Base-by-base conservation (phyloP, 2,329 filamentous ascomycete genomes). In the Penicillium crustosum region DNA sequence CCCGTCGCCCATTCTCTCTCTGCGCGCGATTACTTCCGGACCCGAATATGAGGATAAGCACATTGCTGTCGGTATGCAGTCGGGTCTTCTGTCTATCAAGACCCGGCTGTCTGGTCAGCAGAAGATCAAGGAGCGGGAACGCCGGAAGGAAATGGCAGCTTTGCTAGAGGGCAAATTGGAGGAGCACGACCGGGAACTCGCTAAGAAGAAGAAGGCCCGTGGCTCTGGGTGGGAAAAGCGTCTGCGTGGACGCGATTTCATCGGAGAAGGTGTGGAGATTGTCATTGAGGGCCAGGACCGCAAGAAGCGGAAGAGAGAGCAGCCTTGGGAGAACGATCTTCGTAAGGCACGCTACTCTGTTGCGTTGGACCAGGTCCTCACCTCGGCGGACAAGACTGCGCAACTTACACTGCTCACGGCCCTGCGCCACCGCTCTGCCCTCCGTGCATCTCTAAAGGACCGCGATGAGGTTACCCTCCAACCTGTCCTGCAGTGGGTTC, bases 31-130 rank as follows among this genome's bases (percentile, higher is more conserved):
- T 62, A 81, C 83, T 13, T 82, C 86, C 9, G 87, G 87, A n/a
- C 73, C 81, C 13, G 83, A 84, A 53, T 83, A 84, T 50, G 89
- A 93, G 68, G 94, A 99, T 77, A 91, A 92, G 64, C 94, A 99
- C 75, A 84, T 99, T 52, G 92, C 90, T 5, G 94, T 99, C 1
- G 94, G 93, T 73, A 93, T 97, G 87, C 89, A 94, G 69, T 95
- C 90, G 2, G 94, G 94, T 45, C 84, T 96, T n/a, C 82, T 99
- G 12, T 95, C 90, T 29, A 84, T 97, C 68, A 89, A 90, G 71
- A 97, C 93, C 1, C 87, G 92, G n/a, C 83, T 96, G 13, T 91
- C 89, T 0, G 91, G 91, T 6, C 82, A 89, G 53, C 90, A 95
- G 68, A 93, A 93, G 55, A 82, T 86, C 25, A 86, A 86, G 62